Evolutionary conservation across 2,329 filamentous ascomycete genomes (phyloP).

Genomic region (Diplocarpon mali): DNA sequence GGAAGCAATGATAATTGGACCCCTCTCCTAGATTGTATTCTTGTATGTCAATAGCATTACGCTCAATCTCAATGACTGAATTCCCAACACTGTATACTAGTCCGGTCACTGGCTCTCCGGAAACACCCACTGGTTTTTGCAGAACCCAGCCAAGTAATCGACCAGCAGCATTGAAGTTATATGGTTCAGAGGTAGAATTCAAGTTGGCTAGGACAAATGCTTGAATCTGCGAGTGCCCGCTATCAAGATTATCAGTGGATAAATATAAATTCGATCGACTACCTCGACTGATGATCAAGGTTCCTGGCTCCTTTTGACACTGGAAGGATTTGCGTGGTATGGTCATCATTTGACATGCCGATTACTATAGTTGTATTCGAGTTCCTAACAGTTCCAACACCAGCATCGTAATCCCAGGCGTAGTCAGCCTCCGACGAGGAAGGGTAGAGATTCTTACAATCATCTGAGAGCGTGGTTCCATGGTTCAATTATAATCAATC

Average conservation of each 20-base stretch:
- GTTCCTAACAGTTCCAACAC: no score
- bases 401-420: no score
- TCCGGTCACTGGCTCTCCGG: conserved; percentile 44
- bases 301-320: no score
- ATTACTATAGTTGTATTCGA: no score
- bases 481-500: conserved; percentile 39
- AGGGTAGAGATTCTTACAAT: no score
- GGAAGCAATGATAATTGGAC: conserved; percentile 58
- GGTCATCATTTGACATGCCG: no score
- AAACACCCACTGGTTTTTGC: conserved; percentile 60
- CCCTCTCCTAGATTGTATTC: conserved; percentile 63
- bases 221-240: conserved; percentile 57
- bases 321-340: no score
- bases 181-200: conserved; percentile 23
- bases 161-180: conserved; percentile 38
- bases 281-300: no score
- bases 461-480: conserved; percentile 40
- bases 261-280: no score
- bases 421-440: no score
- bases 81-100: conserved; percentile 57
- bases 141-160: conserved; percentile 54
- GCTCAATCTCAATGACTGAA: conserved; percentile 51
- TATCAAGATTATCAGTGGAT: no score
- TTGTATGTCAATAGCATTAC: conserved; percentile 50
- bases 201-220: conserved; percentile 39